A percentile compares a stretch with the other conserved stretches of the same genome.
Conservation (phyloP, 768 basidiomycete genomes). For the Clitopilus hobsonii region DNA sequence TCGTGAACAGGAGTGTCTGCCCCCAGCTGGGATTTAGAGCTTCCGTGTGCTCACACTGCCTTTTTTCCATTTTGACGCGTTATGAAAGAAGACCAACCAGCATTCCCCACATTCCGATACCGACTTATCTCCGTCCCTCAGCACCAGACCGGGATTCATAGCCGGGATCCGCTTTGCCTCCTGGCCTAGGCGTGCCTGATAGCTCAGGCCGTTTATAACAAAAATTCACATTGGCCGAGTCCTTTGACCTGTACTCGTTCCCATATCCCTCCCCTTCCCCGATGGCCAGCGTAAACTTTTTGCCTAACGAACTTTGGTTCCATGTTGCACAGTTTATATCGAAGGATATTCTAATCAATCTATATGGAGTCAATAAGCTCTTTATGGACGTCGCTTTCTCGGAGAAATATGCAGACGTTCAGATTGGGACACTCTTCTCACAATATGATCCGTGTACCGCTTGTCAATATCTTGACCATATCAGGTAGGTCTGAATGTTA, state of each 20-base stretch:
- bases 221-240: not conserved
- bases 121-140: not conserved
- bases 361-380: constrained; percentile 14
- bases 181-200: not conserved
- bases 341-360: constrained; percentile 8
- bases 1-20: no score
- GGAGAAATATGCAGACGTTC: constrained; percentile 12
- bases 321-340: constrained; percentile 15
- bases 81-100: no score
- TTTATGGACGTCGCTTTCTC: constrained; percentile 16
- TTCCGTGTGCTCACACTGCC: no score
- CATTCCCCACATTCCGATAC: no score
- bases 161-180: not conserved
- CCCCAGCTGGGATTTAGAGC: no score
- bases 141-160: not conserved
- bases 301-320: constrained; percentile 17
- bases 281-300: not conserved
- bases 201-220: not conserved
- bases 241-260: not conserved
- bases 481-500: constrained; percentile 4
- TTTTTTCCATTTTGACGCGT: no score
- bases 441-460: not conserved
- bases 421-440: not conserved
- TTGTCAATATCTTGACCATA: constrained; percentile 7
- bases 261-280: not conserved